These are phyloP conservation scores for Remersonia thermophila DNA, from an alignment of 2,329 filamentous ascomycete genomes.

Conservation along the genomic window DNA sequence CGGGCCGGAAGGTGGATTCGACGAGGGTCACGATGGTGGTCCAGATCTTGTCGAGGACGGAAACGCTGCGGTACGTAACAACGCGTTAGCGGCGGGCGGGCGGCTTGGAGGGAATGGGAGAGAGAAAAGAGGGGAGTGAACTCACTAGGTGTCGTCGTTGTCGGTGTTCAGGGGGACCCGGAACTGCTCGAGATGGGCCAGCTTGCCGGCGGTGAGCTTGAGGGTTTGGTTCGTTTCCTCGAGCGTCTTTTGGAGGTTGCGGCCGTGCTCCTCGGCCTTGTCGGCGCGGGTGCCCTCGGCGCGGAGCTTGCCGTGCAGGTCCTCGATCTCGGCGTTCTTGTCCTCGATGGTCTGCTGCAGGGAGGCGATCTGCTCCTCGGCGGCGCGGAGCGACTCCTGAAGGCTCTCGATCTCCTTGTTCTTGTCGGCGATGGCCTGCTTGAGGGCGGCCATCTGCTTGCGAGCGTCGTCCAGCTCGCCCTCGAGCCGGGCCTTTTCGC, in stretches of 20 bases:
- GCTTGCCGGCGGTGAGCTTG: constrained; percentile 12
- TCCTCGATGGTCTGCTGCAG: constrained; percentile 17
- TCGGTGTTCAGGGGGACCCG: constrained; percentile 19
- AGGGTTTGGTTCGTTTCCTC: constrained; percentile 17
- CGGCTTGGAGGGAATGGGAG: too few relatives aligned
- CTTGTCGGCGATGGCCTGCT: constrained; percentile 12
- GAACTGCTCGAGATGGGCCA: constrained; percentile 21
- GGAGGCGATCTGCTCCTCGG: constrained; percentile 16
- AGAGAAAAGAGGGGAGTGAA: neutral
- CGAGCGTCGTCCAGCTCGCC: constrained; percentile 14
- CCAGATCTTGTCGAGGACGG: constrained; percentile 25
- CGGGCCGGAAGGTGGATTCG: constrained; percentile 22
- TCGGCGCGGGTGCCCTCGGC: constrained; percentile 16
- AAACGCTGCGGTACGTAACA: constrained; percentile 18
- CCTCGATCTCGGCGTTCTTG: constrained; percentile 15
- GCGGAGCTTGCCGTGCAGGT: constrained; percentile 16
- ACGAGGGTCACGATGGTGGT: constrained; percentile 22
- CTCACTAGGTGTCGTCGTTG: constrained; percentile 22
- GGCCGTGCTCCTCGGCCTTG: constrained; percentile 14
- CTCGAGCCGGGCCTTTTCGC: constrained; percentile 16
- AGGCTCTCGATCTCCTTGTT: constrained; percentile 15
- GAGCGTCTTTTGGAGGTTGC: constrained; percentile 16
- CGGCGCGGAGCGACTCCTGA: constrained; percentile 14
- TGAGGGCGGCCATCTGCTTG: constrained; percentile 13
- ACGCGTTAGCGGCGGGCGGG: too few relatives aligned